Evolutionary conservation across 257 asterid genomes (phyloP).

Genomic region (Nicotiana sylvestris): DNA sequence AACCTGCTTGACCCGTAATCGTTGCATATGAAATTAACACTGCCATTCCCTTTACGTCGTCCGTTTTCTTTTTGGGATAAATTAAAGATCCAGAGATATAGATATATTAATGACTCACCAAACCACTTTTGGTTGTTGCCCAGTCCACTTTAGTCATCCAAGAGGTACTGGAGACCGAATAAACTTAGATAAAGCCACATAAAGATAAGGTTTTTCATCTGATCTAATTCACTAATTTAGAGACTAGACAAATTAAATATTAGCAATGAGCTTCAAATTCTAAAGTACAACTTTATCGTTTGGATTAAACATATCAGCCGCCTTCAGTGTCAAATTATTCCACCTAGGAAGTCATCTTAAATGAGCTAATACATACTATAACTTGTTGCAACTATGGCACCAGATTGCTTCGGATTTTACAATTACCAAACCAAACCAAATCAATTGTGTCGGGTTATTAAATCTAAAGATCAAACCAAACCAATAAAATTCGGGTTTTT

Average conservation of each 20-base stretch:
- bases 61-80: neutral
- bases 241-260: neutral
- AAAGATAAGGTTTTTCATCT: neutral
- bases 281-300: neutral
- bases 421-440: too few relatives aligned
- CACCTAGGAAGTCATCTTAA: neutral
- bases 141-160: neutral
- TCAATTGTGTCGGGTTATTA: too few relatives aligned
- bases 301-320: neutral
- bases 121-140: conserved; percentile 2
- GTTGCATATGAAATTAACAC: neutral
- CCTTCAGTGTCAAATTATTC: neutral
- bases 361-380: too few relatives aligned
- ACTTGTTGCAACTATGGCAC: too few relatives aligned
- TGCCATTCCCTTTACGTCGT: neutral
- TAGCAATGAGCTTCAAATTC: neutral
- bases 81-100: neutral
- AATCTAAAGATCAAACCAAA: too few relatives aligned
- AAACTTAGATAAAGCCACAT: neutral
- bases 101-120: neutral
- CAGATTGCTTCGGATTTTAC: too few relatives aligned
- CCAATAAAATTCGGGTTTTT: too few relatives aligned
- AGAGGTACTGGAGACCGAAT: neutral
- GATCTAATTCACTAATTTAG: neutral
- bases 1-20: neutral